These are phyloP conservation scores for Ophiocordyceps polyrhachis-furcata DNA, from an alignment of 2,329 filamentous ascomycete species.

Conservation along the genomic window DNA sequence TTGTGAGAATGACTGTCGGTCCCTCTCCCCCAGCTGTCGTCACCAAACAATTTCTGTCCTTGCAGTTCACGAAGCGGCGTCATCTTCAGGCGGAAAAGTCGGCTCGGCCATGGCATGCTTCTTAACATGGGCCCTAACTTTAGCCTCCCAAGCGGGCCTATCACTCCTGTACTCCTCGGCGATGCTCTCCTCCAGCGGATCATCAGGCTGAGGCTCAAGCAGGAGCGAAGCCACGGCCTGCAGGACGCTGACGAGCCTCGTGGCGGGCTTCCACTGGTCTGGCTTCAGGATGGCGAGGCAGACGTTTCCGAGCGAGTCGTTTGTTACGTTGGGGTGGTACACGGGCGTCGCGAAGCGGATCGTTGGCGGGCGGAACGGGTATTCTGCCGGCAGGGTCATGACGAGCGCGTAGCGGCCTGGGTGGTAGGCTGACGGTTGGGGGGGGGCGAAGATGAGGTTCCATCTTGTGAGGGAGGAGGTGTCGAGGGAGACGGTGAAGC, in stretches of 20 bases:
- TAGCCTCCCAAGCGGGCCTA: constrained; percentile 51
- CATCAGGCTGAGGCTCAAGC: constrained; percentile 67
- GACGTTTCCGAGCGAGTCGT: constrained; percentile 70
- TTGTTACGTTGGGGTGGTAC: constrained; percentile 89
- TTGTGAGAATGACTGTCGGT: no score
- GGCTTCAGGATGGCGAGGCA: constrained; percentile 68
- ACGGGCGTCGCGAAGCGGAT: constrained; percentile 74
- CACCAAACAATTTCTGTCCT: no score
- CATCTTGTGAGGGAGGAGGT: constrained; percentile 24
- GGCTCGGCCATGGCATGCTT: constrained; percentile 42
- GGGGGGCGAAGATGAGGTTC: constrained; percentile 29
- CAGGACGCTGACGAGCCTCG: constrained; percentile 56
- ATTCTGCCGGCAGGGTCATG: constrained; percentile 56
- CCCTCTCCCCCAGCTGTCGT: no score
- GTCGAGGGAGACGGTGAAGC: constrained; percentile 25
- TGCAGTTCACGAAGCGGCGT: no score
- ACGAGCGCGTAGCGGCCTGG: constrained; percentile 58
- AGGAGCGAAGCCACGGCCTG: constrained; percentile 59
- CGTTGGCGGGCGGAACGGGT: constrained; percentile 76
- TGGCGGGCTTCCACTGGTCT: constrained; percentile 84
- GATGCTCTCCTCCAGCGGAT: constrained; percentile 72
- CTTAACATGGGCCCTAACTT: constrained; percentile 52
- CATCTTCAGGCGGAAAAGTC: constrained; percentile 11
- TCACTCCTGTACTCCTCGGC: constrained; percentile 67
- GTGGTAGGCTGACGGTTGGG: constrained; percentile 27